These are phyloP conservation scores for Evansstolkia leycettana DNA, from an alignment of 495 filamentous ascomycete genomes.

Conservation along the genomic window DNA sequence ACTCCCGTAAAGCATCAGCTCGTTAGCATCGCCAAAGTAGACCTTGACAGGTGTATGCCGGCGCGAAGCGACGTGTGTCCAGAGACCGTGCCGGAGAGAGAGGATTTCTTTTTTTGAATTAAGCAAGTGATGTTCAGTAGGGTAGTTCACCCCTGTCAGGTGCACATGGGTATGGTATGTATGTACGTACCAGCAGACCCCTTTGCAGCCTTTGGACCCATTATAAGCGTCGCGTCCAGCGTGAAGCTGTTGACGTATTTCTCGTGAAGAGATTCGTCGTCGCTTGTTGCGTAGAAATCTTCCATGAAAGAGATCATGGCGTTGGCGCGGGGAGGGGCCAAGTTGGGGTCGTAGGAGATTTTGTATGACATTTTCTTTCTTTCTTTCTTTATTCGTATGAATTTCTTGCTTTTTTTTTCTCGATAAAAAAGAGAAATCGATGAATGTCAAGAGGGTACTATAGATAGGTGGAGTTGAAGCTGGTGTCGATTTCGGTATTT, in stretches of 20 bases:
- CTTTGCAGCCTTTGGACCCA: constrained; percentile 39
- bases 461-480: neutral
- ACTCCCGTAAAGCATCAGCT: constrained; percentile 52
- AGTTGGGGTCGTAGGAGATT: constrained; percentile 19
- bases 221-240: constrained; percentile 40
- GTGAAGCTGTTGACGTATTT: constrained; percentile 44
- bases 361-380: constrained; percentile 28
- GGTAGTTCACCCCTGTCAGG: neutral
- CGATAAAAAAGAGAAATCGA: no score
- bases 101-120: constrained; percentile 36
- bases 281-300: constrained; percentile 45
- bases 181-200: constrained; percentile 34
- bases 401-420: constrained; percentile 4
- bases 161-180: neutral
- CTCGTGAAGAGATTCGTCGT: constrained; percentile 43
- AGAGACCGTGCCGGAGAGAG: constrained; percentile 39
- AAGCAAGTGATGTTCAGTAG: no score
- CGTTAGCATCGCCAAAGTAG: constrained; percentile 37
- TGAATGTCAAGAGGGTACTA: no score
- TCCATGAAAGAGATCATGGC: constrained; percentile 38
- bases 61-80: constrained; percentile 41
- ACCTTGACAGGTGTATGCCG: constrained; percentile 37
- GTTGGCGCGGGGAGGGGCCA: constrained; percentile 17
- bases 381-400: no score
- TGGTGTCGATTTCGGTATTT: no score